phyloP scores from a whole-genome alignment of 192 early-diverging fungal genomes.

The Umbelopsis ramanniana region DNA sequence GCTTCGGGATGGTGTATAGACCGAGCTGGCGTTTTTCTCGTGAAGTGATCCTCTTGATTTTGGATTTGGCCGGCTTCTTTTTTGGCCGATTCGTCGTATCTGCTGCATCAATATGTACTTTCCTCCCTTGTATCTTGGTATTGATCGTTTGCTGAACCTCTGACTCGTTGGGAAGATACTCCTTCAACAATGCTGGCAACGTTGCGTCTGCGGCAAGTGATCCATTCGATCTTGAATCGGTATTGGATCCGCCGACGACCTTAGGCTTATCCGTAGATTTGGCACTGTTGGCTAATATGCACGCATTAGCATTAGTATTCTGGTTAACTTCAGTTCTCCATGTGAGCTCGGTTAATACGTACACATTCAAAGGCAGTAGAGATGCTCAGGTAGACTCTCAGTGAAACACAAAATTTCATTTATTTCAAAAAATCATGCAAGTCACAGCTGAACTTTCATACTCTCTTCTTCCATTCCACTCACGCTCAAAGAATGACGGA shows the following conservation, averaged over 20 bases:
- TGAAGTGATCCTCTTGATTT: constrained; percentile 62
- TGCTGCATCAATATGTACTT: constrained; percentile 12
- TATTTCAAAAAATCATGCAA: constrained; percentile 1
- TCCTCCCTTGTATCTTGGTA: neutral
- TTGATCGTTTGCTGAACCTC: neutral
- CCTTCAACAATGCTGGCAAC: neutral
- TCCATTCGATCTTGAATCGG: neutral
- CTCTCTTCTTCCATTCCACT: neutral
- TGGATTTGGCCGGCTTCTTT: constrained; percentile 39
- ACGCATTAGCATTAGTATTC: neutral
- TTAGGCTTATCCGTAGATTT: neutral
- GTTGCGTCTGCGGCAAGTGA: neutral
- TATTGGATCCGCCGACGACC: neutral
- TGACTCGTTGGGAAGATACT: neutral
- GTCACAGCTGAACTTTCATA: neutral
- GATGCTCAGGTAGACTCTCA: neutral
- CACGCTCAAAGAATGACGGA: constrained; percentile 1
- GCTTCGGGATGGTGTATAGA: constrained; percentile 69
- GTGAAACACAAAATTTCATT: neutral
- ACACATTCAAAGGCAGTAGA: neutral
- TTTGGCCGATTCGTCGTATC: constrained; percentile 15
- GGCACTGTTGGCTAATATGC: neutral
- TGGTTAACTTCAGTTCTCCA: neutral
- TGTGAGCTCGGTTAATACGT: neutral
- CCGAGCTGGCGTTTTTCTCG: constrained; percentile 63